A percentile compares a stretch with the other conserved stretches of the same genome.
Conservation (phyloP, 208 protist species). For the Crithidia thermophila region DNA sequence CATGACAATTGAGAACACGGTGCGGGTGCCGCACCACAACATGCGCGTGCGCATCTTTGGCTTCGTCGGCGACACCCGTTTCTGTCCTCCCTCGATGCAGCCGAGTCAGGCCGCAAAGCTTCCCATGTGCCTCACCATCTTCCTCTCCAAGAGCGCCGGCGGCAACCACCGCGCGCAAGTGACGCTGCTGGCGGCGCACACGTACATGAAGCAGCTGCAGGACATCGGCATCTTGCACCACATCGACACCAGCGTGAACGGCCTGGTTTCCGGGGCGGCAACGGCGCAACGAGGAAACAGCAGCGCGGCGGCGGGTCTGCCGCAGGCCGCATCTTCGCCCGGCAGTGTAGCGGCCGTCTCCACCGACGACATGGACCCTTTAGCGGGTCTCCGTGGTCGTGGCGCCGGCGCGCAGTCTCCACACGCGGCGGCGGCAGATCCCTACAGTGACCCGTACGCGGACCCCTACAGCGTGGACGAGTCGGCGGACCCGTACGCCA, state of each 20-base stretch:
- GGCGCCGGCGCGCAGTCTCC: not conserved
- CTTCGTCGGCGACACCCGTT: conserved; percentile 64
- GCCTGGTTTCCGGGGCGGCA: not conserved
- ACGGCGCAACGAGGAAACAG: not conserved
- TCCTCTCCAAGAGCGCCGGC: conserved; percentile 55
- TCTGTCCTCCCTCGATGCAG: conserved; percentile 43
- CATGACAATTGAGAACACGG: conserved; percentile 49
- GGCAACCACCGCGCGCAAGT: conserved; percentile 63
- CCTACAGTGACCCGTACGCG: conserved; percentile 16
- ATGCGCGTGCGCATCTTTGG: conserved; percentile 55
- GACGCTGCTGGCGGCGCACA: conserved; percentile 52
- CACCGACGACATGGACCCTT: conserved; percentile 10
- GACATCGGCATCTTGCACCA: conserved; percentile 37
- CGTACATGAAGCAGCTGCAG: conserved; percentile 56
- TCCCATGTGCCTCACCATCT: conserved; percentile 50
- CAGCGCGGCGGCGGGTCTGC: not conserved
- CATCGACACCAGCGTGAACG: not conserved
- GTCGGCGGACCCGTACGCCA: conserved; percentile 26
- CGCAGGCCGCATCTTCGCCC: not conserved
- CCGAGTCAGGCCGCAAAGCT: conserved; percentile 26
- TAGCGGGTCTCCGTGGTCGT: conserved; percentile 14
- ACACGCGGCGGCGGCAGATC: not conserved
- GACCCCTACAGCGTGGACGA: conserved; percentile 28
- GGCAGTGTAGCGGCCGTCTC: not conserved
- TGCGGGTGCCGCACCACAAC: conserved; percentile 41